These are phyloP conservation scores for Pterula multifida DNA, from an alignment of 1,284 basidiomycete genomes.

Conservation along the genomic window DNA sequence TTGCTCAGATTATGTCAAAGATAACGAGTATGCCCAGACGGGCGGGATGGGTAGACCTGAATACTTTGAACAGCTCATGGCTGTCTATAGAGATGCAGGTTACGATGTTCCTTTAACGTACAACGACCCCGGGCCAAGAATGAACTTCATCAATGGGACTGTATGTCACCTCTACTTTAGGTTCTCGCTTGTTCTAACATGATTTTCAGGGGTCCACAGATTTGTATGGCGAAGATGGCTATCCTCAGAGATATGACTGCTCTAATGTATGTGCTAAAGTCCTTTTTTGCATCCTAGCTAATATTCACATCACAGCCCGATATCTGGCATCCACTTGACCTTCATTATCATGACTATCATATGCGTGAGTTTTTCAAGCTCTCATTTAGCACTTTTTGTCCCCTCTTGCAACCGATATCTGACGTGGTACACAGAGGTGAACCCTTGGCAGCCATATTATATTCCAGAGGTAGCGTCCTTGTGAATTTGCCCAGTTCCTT, in stretches of 20 bases:
- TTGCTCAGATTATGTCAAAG: constrained; percentile 19
- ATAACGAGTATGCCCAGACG: constrained; percentile 65
- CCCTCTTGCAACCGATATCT: not conserved
- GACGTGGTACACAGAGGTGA: too few relatives aligned
- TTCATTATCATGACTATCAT: constrained; percentile 50
- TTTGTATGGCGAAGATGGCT: constrained; percentile 38
- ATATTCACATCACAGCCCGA: constrained; percentile 20
- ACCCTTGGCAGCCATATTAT: constrained; percentile 51
- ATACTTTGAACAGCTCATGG: constrained; percentile 57
- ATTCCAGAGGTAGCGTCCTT: constrained; percentile 35
- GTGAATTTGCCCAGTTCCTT: not conserved
- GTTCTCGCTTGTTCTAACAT: not conserved
- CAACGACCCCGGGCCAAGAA: constrained; percentile 49
- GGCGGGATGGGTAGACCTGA: constrained; percentile 26
- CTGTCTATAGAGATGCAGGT: constrained; percentile 36
- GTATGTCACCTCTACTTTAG: constrained; percentile 32
- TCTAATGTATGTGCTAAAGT: constrained; percentile 22
- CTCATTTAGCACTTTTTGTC: not conserved
- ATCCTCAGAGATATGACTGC: constrained; percentile 67
- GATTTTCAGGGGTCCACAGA: not conserved
- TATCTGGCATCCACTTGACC: constrained; percentile 43
- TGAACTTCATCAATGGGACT: constrained; percentile 59
- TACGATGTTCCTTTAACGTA: constrained; percentile 65
- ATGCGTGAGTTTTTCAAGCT: constrained; percentile 7
- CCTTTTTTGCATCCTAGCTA: not conserved